Percentiles rank a stretch among this genome's conserved stretches.
Conservation (phyloP, 148 eudicot genomes). For the Dysphania ambrosioides region DNA sequence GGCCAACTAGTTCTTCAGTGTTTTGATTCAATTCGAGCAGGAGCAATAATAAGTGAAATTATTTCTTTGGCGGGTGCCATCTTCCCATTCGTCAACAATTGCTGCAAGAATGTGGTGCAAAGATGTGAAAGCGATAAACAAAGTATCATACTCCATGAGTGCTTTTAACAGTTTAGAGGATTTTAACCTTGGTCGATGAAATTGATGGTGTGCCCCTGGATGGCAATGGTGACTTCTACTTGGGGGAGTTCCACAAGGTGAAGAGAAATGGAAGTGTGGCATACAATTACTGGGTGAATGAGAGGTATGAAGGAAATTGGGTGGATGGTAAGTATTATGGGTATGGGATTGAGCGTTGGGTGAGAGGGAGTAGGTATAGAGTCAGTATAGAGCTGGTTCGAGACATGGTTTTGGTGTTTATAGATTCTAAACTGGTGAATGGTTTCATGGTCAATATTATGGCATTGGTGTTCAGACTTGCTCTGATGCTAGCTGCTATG, state of each 20-base stretch:
- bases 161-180: too few relatives aligned
- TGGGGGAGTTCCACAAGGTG: constrained; percentile 83
- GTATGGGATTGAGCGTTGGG: constrained; percentile 88
- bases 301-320: constrained; percentile 96
- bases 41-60: too few relatives aligned
- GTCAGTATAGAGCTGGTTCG: constrained; percentile 67
- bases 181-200: too few relatives aligned
- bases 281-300: constrained; percentile 61
- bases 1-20: too few relatives aligned
- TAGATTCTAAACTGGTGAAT: constrained; percentile 71
- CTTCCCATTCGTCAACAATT: too few relatives aligned
- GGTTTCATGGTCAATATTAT: constrained; percentile 83
- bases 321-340: constrained; percentile 85
- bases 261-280: constrained; percentile 82
- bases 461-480: constrained; percentile 80
- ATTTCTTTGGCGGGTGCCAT: too few relatives aligned
- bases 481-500: constrained; percentile 72
- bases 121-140: too few relatives aligned
- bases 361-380: constrained; percentile 67
- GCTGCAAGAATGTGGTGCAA: too few relatives aligned
- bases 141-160: too few relatives aligned
- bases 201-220: constrained; percentile 76
- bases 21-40: too few relatives aligned
- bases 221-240: constrained; percentile 79
- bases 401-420: constrained; percentile 84